Evolutionary conservation across 2,329 filamentous ascomycete species (phyloP).

Genomic region (Chaetothyriales sp.): DNA sequence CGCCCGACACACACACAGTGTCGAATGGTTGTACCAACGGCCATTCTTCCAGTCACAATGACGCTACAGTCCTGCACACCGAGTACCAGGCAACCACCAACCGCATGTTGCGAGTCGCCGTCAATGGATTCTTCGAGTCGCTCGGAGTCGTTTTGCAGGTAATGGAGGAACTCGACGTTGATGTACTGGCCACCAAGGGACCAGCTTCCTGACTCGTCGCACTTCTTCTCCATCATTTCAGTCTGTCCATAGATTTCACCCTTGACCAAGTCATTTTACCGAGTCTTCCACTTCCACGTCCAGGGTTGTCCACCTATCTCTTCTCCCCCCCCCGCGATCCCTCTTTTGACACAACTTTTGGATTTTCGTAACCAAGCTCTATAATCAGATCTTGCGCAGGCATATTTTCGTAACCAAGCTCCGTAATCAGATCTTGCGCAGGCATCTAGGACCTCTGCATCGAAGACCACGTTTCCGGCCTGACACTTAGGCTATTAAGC

Average conservation of each 20-base stretch:
- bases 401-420: background rate
- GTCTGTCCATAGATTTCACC: too few relatives aligned
- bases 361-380: background rate
- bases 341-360: too few relatives aligned
- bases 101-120: slow-evolving; percentile 87
- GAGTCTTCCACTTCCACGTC: background rate
- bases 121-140: slow-evolving; percentile 93
- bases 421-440: too few relatives aligned
- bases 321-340: too few relatives aligned
- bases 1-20: slow-evolving; percentile 17
- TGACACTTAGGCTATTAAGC: background rate
- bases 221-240: too few relatives aligned
- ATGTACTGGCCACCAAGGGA: slow-evolving; percentile 47
- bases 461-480: too few relatives aligned
- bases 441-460: too few relatives aligned
- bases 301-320: too few relatives aligned
- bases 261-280: too few relatives aligned
- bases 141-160: slow-evolving; percentile 71
- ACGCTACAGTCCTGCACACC: slow-evolving; percentile 49
- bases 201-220: too few relatives aligned
- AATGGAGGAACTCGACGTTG: slow-evolving; percentile 79
- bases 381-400: too few relatives aligned
- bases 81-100: slow-evolving; percentile 83
- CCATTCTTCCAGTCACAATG: slow-evolving; percentile 12
- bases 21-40: slow-evolving; percentile 10